These are phyloP conservation scores for Kurtzmaniella quercitrusa DNA, from an alignment of 1,139 yeast species.

Conservation along the genomic window DNA sequence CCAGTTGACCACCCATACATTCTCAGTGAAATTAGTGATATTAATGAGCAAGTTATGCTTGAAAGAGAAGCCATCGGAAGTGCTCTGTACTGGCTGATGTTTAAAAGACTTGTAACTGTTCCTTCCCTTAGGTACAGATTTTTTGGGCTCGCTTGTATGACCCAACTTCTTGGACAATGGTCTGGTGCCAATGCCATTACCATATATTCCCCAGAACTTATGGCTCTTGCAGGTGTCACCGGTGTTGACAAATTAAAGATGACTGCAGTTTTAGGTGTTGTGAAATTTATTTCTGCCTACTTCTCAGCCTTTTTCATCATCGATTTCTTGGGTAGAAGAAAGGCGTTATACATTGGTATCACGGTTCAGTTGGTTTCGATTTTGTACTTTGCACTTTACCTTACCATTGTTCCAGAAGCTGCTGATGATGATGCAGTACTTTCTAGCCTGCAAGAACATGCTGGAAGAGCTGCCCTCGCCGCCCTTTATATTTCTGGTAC, in stretches of 20 bases:
- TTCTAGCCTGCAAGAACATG: slow-evolving; percentile 27
- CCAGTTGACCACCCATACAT: slow-evolving; percentile 49
- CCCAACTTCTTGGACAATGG: slow-evolving; percentile 58
- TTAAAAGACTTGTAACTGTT: slow-evolving; percentile 31
- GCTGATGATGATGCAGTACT: slow-evolving; percentile 23
- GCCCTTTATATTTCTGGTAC: slow-evolving; percentile 49
- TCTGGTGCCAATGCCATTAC: slow-evolving; percentile 61
- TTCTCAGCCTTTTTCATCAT: slow-evolving; percentile 43
- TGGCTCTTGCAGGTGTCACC: slow-evolving; percentile 44
- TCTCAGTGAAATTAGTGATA: slow-evolving; percentile 48
- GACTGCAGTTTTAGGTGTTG: slow-evolving; percentile 48
- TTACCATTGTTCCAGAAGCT: slow-evolving; percentile 45
- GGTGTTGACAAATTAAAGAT: slow-evolving; percentile 35
- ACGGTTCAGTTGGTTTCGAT: slow-evolving; percentile 26
- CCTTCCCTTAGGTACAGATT: slow-evolving; percentile 43
- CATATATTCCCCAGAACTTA: slow-evolving; percentile 56
- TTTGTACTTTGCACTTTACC: slow-evolving; percentile 42
- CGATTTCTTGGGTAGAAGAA: slow-evolving; percentile 45
- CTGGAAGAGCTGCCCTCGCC: slow-evolving; percentile 50
- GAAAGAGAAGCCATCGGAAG: slow-evolving; percentile 33
- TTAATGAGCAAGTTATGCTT: slow-evolving; percentile 37
- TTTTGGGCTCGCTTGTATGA: slow-evolving; percentile 34
- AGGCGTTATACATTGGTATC: slow-evolving; percentile 36
- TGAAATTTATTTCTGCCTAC: slow-evolving; percentile 42
- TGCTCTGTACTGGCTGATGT: slow-evolving; percentile 13